phyloP scores from a whole-genome alignment of 176 grass and related monocot genomes.

The Tillandsia leiboldiana region DNA sequence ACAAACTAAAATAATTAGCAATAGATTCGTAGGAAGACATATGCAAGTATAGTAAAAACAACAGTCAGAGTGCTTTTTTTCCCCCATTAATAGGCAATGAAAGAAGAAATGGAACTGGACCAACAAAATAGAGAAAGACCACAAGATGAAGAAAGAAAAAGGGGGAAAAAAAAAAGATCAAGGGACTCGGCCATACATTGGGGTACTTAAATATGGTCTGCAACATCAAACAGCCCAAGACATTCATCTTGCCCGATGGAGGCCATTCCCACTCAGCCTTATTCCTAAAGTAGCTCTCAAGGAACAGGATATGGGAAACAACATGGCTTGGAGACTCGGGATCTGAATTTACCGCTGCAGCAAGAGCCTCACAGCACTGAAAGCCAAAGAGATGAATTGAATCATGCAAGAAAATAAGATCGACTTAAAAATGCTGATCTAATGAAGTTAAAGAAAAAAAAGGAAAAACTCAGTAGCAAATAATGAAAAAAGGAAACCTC shows the following conservation, averaged over 20 bases:
- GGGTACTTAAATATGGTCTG: conserved; percentile 75
- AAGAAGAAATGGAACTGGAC: conserved; percentile 3
- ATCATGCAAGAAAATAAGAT: conserved; percentile 3
- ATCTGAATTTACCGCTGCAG: conserved; percentile 42
- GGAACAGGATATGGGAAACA: conserved; percentile 62
- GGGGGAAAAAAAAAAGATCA: background rate
- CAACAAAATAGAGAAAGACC: background rate
- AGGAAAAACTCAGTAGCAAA: conserved; percentile 9
- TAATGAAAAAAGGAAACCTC: conserved; percentile 37
- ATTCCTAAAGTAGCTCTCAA: conserved; percentile 51
- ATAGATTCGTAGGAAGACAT: too few species aligned
- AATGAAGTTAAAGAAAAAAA: conserved; percentile 12
- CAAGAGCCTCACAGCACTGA: conserved; percentile 67
- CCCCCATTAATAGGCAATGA: background rate
- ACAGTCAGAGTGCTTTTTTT: too few species aligned
- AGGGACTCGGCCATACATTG: conserved; percentile 37
- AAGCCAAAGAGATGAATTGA: conserved; percentile 19
- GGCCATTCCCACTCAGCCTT: conserved; percentile 72
- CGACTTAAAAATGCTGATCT: background rate
- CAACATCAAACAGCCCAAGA: conserved; percentile 87
- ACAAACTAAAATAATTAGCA: too few species aligned
- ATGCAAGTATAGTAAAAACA: too few species aligned
- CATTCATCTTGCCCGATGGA: conserved; percentile 54
- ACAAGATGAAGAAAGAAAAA: background rate
- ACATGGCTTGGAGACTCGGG: conserved; percentile 41